phyloP scores from a whole-genome alignment of 176 grass and related monocot species.

The Areca catechu region DNA sequence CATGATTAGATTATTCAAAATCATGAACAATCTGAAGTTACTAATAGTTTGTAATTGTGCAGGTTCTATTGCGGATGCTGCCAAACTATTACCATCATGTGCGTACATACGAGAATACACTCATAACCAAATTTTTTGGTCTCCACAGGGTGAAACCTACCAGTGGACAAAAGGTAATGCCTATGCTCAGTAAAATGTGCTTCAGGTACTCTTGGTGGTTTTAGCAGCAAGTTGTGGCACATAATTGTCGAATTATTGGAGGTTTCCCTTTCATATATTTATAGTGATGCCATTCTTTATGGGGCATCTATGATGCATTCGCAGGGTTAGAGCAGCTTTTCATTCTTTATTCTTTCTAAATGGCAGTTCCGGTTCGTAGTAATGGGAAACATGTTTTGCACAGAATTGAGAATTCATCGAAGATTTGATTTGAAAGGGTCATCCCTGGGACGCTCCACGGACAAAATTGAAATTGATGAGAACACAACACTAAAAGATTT shows the following conservation, averaged over 20 bases:
- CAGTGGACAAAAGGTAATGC: conserved; percentile 86
- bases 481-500: conserved; percentile 97
- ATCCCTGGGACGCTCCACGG: conserved; percentile 76
- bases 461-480: conserved; percentile 97
- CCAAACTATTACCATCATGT: conserved; percentile 94
- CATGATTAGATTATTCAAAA: not conserved
- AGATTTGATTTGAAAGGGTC: conserved; percentile 98
- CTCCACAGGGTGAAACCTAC: conserved; percentile 97
- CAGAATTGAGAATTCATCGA: conserved; percentile 87
- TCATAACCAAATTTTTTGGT: conserved; percentile 99
- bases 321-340: not conserved
- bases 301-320: no score
- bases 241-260: no score
- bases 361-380: conserved; percentile 98
- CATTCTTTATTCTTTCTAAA: conserved; percentile 16
- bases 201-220: no score
- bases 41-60: conserved; percentile 28
- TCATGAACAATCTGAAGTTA: conserved; percentile 10
- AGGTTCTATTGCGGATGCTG: conserved; percentile 97
- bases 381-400: conserved; percentile 99
- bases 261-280: no score
- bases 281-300: no score
- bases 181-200: no score
- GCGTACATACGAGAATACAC: conserved; percentile 89
- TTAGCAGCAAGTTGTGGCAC: no score